These are phyloP conservation scores for Bonia amplexicaulis DNA, from an alignment of 176 grass and related monocot genomes.

Conservation along the genomic window DNA sequence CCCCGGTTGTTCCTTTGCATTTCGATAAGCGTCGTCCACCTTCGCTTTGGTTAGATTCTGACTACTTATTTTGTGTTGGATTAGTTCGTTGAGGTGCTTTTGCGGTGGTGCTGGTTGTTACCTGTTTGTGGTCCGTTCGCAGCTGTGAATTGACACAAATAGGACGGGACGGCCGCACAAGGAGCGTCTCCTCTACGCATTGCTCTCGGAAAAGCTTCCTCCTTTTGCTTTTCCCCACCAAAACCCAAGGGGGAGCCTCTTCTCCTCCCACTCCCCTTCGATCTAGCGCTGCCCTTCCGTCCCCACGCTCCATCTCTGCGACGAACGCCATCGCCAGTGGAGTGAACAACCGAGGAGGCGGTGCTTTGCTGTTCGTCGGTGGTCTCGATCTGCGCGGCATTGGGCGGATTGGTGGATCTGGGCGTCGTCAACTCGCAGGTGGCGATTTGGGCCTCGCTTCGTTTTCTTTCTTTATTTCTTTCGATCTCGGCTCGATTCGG, in stretches of 20 bases:
- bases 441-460: background rate
- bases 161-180: background rate
- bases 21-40: no score
- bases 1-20: no score
- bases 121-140: no score
- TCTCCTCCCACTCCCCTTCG: background rate
- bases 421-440: background rate
- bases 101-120: no score
- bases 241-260: background rate
- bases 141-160: background rate
- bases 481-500: background rate
- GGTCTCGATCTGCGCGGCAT: background rate
- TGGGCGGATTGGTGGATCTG: constrained; percentile 29
- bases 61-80: no score
- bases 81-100: no score
- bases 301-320: background rate
- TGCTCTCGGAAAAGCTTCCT: background rate
- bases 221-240: background rate
- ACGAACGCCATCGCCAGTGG: background rate
- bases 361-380: background rate
- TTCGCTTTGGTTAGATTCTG: no score
- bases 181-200: background rate
- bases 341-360: background rate
- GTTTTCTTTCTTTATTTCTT: background rate
- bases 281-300: background rate